phyloP scores from a whole-genome alignment of 129 eudicot genomes.

The Centrapalus pauciflorus region DNA sequence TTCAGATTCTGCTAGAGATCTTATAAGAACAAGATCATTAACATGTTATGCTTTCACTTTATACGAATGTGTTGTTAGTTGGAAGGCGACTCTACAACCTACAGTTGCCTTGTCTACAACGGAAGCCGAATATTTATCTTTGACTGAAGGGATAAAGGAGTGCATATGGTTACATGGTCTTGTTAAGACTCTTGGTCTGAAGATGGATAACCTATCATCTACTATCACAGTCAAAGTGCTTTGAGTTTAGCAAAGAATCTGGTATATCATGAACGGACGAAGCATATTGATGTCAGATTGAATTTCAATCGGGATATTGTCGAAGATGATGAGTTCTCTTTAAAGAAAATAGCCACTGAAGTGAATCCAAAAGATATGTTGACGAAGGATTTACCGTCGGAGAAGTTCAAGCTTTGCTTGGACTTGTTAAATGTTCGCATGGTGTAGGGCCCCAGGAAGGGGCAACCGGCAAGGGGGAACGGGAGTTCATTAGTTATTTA shows the following conservation, averaged over 20 bases:
- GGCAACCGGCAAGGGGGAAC: too few relatives aligned
- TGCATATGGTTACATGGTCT: not conserved
- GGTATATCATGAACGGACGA: not conserved
- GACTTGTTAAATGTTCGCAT: not conserved
- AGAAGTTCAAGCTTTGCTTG: constrained; percentile 7
- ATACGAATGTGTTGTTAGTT: not conserved
- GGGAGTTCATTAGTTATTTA: too few relatives aligned
- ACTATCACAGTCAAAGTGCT: not conserved
- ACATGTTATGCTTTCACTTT: not conserved
- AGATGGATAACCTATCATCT: not conserved
- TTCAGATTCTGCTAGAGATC: not conserved
- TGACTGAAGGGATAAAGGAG: not conserved
- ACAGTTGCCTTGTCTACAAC: not conserved
- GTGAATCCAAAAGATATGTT: not conserved
- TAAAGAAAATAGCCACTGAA: not conserved
- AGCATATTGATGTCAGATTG: constrained; percentile 1
- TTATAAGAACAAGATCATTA: not conserved
- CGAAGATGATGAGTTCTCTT: not conserved
- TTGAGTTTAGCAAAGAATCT: not conserved
- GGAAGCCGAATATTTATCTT: not conserved
- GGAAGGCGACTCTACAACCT: not conserved
- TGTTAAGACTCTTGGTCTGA: not conserved
- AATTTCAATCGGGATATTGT: not conserved
- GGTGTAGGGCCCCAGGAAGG: not conserved
- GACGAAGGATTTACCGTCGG: not conserved